These are phyloP conservation scores for Pyrenopolyporus hunteri DNA, from an alignment of 495 filamentous ascomycete species.

Conservation along the genomic window DNA sequence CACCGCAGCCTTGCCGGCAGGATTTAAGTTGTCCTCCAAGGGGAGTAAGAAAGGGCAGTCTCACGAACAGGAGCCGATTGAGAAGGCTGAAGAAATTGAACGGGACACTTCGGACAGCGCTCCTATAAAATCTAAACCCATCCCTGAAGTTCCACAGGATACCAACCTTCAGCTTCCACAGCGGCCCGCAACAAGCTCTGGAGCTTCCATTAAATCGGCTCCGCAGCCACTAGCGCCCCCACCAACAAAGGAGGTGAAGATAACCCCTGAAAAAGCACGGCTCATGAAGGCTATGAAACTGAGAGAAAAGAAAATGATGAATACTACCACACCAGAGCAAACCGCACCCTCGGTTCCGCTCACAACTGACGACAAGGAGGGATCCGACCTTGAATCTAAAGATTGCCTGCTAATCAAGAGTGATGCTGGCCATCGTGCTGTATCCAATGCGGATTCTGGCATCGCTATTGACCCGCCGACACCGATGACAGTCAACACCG, in stretches of 20 bases:
- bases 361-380: conserved; percentile 28
- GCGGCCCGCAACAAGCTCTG: conserved; percentile 59
- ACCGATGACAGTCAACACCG: conserved; percentile 38
- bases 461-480: conserved; percentile 46
- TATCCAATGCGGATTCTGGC: conserved; percentile 48
- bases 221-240: conserved; percentile 43
- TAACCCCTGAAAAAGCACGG: conserved; percentile 88
- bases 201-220: conserved; percentile 55
- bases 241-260: conserved; percentile 59
- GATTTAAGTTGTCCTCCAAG: conserved; percentile 58
- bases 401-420: conserved; percentile 17
- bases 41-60: conserved; percentile 49
- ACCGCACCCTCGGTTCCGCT: conserved; percentile 6
- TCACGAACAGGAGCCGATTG: conserved; percentile 29
- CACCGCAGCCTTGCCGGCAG: conserved; percentile 70
- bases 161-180: conserved; percentile 46
- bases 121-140: conserved; percentile 20
- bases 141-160: conserved; percentile 37
- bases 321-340: conserved; percentile 31
- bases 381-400: conserved; percentile 29
- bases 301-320: conserved; percentile 76
- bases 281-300: conserved; percentile 94
- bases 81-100: conserved; percentile 39
- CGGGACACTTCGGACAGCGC: conserved; percentile 35
- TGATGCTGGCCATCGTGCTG: conserved; percentile 30